Conservation (phyloP, 495 filamentous ascomycete genomes). For the Rhypophila decipiens region DNA sequence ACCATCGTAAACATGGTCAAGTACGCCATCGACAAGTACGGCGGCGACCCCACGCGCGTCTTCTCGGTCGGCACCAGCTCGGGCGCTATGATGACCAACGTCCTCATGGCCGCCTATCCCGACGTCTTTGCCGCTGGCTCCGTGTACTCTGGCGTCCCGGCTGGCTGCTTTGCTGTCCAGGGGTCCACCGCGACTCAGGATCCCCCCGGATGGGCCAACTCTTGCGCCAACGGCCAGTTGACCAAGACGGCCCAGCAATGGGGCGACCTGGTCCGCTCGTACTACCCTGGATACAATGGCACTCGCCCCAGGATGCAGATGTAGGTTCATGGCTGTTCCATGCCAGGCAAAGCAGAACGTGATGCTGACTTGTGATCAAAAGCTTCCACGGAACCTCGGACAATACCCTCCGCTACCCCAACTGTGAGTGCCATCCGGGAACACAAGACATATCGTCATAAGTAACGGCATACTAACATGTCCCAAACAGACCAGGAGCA, state of each 20-base stretch:
- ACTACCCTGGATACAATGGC: slow-evolving; percentile 46
- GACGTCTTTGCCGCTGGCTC: slow-evolving; percentile 46
- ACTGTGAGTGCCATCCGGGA: slow-evolving; percentile 18
- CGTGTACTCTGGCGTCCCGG: slow-evolving; percentile 44
- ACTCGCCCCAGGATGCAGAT: slow-evolving; percentile 42
- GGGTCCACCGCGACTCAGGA: slow-evolving; percentile 37
- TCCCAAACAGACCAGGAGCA: slow-evolving; percentile 12
- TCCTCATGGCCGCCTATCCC: slow-evolving; percentile 42
- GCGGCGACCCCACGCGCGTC: slow-evolving; percentile 37
- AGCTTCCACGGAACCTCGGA: slow-evolving; percentile 42
- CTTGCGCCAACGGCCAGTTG: slow-evolving; percentile 39
- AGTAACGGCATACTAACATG: background rate
- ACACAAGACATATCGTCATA: background rate
- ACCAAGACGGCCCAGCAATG: slow-evolving; percentile 41
- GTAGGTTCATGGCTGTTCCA: slow-evolving; percentile 18
- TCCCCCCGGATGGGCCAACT: slow-evolving; percentile 41
- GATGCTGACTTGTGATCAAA: slow-evolving; percentile 5
- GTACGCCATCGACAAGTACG: slow-evolving; percentile 38
- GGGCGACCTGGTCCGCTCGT: slow-evolving; percentile 41
- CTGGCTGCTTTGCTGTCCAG: slow-evolving; percentile 41
- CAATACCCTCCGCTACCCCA: slow-evolving; percentile 35
- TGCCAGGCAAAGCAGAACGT: background rate
- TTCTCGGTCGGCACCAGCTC: slow-evolving; percentile 43
- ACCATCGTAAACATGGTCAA: slow-evolving; percentile 50
- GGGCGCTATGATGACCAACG: slow-evolving; percentile 53